phyloP scores from a whole-genome alignment of 2,329 filamentous ascomycete genomes.

The Laburnicola sp. region DNA sequence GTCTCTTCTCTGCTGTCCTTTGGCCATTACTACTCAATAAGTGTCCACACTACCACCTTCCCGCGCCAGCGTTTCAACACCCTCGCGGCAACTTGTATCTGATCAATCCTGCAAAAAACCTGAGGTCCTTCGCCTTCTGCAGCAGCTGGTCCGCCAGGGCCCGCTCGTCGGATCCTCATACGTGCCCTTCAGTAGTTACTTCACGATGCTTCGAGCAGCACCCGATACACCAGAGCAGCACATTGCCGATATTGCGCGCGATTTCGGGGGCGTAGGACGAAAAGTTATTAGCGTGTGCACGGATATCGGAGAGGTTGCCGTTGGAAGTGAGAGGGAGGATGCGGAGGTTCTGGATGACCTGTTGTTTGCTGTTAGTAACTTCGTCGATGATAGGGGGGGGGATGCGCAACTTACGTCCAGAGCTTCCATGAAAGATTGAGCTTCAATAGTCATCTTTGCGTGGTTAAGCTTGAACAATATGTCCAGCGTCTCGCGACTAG shows the following conservation, averaged over 20 bases:
- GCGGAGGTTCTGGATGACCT: conserved; percentile 73
- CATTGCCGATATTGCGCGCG: conserved; percentile 83
- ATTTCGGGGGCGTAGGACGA: conserved; percentile 76
- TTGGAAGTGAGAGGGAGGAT: conserved; percentile 78
- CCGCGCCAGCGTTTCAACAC: conserved; percentile 83
- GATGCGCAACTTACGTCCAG: conserved; percentile 61
- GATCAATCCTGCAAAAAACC: conserved; percentile 90
- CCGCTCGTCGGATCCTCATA: conserved; percentile 68
- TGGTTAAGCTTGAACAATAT: conserved; percentile 64
- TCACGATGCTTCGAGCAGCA: conserved; percentile 77
- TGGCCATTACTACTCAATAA: conserved; percentile 19
- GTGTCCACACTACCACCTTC: conserved; percentile 58
- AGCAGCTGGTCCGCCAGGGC: conserved; percentile 67
- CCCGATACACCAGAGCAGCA: conserved; percentile 91
- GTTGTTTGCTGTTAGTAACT: conserved; percentile 16
- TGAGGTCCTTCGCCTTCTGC: conserved; percentile 84
- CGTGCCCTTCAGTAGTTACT: conserved; percentile 65
- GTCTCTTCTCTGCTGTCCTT: neutral
- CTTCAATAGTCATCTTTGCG: conserved; percentile 62
- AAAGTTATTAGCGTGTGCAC: conserved; percentile 79
- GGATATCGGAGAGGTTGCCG: conserved; percentile 77
- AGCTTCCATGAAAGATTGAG: conserved; percentile 61
- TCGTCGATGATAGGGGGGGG: neutral
- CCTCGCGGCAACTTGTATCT: conserved; percentile 83
- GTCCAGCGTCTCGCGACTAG: conserved; percentile 62